A percentile compares a stretch with the other conserved stretches of the same genome.
Evolutionary conservation across 176 grass and related monocot species (phyloP).

Genomic region (Ensete glaucum): DNA sequence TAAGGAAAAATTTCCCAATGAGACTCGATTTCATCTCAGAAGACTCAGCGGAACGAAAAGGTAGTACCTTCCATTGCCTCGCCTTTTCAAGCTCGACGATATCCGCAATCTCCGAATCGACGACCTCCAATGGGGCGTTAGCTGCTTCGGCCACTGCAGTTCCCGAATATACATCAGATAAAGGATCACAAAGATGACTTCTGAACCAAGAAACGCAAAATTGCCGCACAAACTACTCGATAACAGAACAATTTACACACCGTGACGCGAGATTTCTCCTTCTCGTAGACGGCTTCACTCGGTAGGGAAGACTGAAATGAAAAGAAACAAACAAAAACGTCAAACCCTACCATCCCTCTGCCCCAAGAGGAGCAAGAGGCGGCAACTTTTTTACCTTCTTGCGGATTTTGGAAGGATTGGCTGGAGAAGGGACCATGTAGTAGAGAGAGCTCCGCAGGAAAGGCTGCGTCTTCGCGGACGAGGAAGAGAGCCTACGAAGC

Average conservation of each 20-base stretch:
- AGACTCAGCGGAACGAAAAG: background rate
- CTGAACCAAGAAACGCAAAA: background rate
- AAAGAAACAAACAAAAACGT: background rate
- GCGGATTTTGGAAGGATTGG: too few relatives aligned
- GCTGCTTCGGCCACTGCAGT: conserved; percentile 76
- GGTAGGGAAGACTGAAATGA: background rate
- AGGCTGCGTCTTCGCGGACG: conserved; percentile 34
- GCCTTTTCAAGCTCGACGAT: conserved; percentile 96
- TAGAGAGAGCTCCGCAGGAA: conserved; percentile 45
- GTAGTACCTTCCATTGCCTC: conserved; percentile 90
- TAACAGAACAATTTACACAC: conserved; percentile 21
- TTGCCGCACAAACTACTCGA: background rate
- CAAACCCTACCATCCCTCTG: too few relatives aligned
- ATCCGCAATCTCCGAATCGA: conserved; percentile 74
- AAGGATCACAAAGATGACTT: background rate
- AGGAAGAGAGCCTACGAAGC: conserved; percentile 51
- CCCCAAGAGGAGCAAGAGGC: too few relatives aligned
- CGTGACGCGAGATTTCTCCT: conserved; percentile 45
- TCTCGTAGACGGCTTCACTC: conserved; percentile 6
- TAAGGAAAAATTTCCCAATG: background rate
- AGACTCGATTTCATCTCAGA: conserved; percentile 13
- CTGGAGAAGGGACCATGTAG: conserved; percentile 33
- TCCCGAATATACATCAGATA: background rate
- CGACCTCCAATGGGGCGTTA: conserved; percentile 69
- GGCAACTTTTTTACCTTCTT: too few relatives aligned